Conservation (phyloP, 176 grass and related monocot species). For the Tillandsia leiboldiana region DNA sequence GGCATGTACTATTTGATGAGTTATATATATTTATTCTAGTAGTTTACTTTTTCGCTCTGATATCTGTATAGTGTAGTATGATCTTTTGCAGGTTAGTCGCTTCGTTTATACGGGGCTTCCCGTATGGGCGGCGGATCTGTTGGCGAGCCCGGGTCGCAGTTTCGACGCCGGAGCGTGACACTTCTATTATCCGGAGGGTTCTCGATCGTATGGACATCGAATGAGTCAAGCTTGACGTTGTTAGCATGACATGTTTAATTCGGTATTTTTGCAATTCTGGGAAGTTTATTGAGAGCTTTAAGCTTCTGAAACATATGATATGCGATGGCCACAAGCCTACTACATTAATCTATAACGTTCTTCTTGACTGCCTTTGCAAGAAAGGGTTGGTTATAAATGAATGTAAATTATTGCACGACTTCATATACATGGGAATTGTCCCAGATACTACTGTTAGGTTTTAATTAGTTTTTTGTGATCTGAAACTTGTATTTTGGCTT, state of each 20-base stretch:
- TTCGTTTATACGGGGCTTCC: no score
- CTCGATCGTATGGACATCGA: slow-evolving; percentile 19
- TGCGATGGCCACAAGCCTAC: slow-evolving; percentile 9
- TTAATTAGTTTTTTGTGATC: no score
- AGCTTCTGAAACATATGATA: slow-evolving; percentile 26
- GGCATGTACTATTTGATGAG: no score
- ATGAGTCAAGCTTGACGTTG: slow-evolving; percentile 13
- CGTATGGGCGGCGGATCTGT: no score
- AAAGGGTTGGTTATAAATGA: slow-evolving; percentile 6
- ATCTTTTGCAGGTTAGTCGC: no score
- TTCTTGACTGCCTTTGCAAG: slow-evolving; percentile 24
- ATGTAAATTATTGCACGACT: slow-evolving; percentile 18
- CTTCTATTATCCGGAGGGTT: slow-evolving; percentile 18
- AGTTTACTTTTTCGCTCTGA: no score
- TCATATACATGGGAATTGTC: slow-evolving; percentile 2
- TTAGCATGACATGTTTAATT: slow-evolving; percentile 23
- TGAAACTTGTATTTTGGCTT: no score
- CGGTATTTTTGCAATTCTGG: slow-evolving; percentile 12
- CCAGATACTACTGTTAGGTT: no score
- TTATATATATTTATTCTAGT: no score
- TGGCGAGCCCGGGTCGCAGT: no score
- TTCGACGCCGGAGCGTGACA: no score
- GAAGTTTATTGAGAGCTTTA: slow-evolving; percentile 15
- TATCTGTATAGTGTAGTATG: no score
- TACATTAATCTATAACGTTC: slow-evolving; percentile 17